Conservation (phyloP, 1,139 yeast species). For the Yamadazyma dendronema region DNA sequence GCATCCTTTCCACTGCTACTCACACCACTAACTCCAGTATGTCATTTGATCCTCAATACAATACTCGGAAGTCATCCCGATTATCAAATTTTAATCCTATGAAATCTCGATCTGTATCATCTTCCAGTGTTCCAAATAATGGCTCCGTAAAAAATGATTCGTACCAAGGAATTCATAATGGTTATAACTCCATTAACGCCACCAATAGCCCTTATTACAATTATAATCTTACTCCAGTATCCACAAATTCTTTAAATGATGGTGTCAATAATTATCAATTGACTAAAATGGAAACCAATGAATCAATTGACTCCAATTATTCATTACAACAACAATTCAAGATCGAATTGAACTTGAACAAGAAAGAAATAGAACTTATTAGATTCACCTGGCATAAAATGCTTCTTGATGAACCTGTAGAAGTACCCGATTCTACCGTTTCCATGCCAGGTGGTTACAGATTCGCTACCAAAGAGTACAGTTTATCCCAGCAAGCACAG, state of each 20-base stretch:
- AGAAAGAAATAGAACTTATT: constrained; percentile 38
- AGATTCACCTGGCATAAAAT: constrained; percentile 46
- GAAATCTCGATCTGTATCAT: constrained; percentile 9
- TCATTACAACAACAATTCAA: constrained; percentile 17
- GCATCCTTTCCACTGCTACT: constrained; percentile 2
- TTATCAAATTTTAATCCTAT: constrained; percentile 19
- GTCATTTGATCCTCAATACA: constrained; percentile 11
- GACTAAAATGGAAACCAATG: constrained; percentile 42
- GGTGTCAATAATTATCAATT: constrained; percentile 27
- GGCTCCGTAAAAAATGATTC: background rate
- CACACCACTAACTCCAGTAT: constrained; percentile 1
- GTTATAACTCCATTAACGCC: constrained; percentile 3
- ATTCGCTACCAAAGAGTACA: constrained; percentile 4
- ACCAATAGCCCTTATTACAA: constrained; percentile 13
- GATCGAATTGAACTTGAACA: constrained; percentile 28
- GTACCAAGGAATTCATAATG: background rate
- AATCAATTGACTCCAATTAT: constrained; percentile 40
- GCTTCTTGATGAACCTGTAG: constrained; percentile 38
- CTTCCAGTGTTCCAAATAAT: background rate
- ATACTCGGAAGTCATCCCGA: constrained; percentile 14
- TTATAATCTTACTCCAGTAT: constrained; percentile 14
- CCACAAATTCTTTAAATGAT: constrained; percentile 9
- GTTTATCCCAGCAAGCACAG: constrained; percentile 6
- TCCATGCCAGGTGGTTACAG: constrained; percentile 33
- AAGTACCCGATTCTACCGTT: constrained; percentile 13